Evolutionary conservation across 2,329 filamentous ascomycete genomes (phyloP).

Genomic region (Periglandula ipomoeae): DNA sequence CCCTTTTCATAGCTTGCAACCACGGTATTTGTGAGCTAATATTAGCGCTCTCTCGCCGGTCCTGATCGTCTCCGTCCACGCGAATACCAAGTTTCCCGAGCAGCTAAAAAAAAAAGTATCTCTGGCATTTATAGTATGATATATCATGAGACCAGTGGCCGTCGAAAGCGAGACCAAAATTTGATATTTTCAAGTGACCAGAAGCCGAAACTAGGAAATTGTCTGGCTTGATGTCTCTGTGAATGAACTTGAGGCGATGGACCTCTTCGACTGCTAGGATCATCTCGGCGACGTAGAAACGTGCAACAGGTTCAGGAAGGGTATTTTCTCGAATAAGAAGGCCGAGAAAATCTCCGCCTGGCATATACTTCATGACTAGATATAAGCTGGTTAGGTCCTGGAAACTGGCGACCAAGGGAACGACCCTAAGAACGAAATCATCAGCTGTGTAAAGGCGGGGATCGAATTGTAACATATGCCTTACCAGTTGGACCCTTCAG

Average conservation of each 20-base stretch:
- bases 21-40: conserved; percentile 24
- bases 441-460: not conserved
- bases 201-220: conserved; percentile 87
- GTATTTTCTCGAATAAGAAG: conserved; percentile 78
- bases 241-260: conserved; percentile 81
- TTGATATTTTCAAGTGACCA: conserved; percentile 89
- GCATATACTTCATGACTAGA: conserved; percentile 97
- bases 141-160: conserved; percentile 92
- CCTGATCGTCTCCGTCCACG: conserved; percentile 64
- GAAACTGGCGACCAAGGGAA: conserved; percentile 80
- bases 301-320: conserved; percentile 67
- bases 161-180: conserved; percentile 92
- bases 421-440: conserved; percentile 47
- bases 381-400: conserved; percentile 80
- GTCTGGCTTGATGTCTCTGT: conserved; percentile 93
- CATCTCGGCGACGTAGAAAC: conserved; percentile 93
- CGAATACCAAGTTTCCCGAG: conserved; percentile 67
- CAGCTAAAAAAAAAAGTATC: conserved; percentile 70
- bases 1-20: conserved; percentile 20
- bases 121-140: conserved; percentile 73
- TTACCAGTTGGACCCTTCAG: conserved; percentile 75
- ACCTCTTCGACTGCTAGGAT: conserved; percentile 89
- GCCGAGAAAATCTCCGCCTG: conserved; percentile 87
- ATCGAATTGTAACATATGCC: conserved; percentile 9
- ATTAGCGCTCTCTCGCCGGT: conserved; percentile 44